Base-by-base conservation (phyloP, 169 alveolate species). In the Cryptosporidium felis region DNA sequence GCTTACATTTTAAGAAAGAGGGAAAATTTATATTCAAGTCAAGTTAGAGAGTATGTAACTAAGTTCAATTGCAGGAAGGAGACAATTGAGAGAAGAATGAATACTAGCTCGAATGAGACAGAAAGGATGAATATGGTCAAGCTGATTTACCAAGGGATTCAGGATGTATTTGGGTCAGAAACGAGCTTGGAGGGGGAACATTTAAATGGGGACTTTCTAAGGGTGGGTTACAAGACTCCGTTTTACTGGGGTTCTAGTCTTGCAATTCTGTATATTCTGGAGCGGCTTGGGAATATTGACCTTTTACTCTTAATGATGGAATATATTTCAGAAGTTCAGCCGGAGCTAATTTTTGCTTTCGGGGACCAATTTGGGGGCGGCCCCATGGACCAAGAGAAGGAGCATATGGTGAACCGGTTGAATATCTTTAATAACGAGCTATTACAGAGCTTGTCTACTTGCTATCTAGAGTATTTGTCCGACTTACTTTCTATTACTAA, bases 281-380 rank as follows among this genome's bases (percentile, higher is more conserved):
- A 74, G 30, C 36, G 34, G 40, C 30, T 49, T 1, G 58, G 60
- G 23, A 36, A 47, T 16, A 16, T 26, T 28, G 60, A 74, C 4
- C 21, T n/a, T 21, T 53, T 56, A 56, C 28, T 74, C 8, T n/a
- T 74, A 12, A 34, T 53, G 16, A 53, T 74, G n/a, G 85, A 74
- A 12, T 74, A 74, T 53, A 32, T 74, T 53, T 49, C 85, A 23
- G 85, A 74, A 36, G 32, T 49, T 41, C 21, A 18, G 18, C 85
- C 85, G 10, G 85, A 74, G 21, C 46, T 74, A 14, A 74, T 74
- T 74, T 74, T 74, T 74, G 67, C 51, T 21, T 49, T 74, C 21
- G 18, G 23, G 9, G 14, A 49, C n/a, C 23, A 56, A 16, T 56
- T 42, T 6, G n/a, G n/a, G 42, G 26, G 30, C 23, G 12, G 14